Evolutionary conservation across 495 filamentous ascomycete genomes (phyloP), one percentile per base, ranked within the genome.

Genomic region (Aspergillus kassunensis): DNA sequence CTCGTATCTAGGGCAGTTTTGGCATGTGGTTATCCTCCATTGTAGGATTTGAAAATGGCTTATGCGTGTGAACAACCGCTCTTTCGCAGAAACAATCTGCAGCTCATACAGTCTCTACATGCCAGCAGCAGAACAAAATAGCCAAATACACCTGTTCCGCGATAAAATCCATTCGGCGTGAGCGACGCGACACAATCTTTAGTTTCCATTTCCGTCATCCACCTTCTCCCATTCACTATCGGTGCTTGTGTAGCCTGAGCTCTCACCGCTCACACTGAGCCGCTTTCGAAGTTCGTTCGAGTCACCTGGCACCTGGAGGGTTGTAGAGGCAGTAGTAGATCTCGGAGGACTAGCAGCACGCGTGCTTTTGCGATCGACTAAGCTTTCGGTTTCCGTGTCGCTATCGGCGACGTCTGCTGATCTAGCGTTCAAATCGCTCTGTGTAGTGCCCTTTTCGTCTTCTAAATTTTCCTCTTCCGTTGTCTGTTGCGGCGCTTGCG

Each of bases 221-320:
- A 80, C 68, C 55, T 76, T 80, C 63, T 79, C 78, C 78, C 78
- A 80, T 51, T 80, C 78, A 40, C 77, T 79, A 62, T 80, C 78
- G 2, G 77, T 80, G 57, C 77, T 79, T 25, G 67, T 60, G 57
- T 80, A 76, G 11, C 74, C 77, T 18, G 76, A 79, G 42, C 64
- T 74, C 45, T 78, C 77, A 15, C 65, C 71, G 18, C 74, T 66
- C 13, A 67, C 49, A 48, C 68, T 75, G 31, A 56, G 59, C 19
- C 76, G 65, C 64, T 77, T 78, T 47, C 70, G 67, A 40, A 70
- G 27, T 33, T 60, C 65, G 9, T 42, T 47, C 16, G 56, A 49
- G 31, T 52, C 59, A 29, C 69, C 66, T 13, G 68, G 60, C 6
- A 60, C 59, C 44, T 63, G 66, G 12, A 70, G 65, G 39, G 60